Evolutionary conservation across 2,329 filamentous ascomycete genomes (phyloP).

Genomic region (Penicillium psychrosexuale): DNA sequence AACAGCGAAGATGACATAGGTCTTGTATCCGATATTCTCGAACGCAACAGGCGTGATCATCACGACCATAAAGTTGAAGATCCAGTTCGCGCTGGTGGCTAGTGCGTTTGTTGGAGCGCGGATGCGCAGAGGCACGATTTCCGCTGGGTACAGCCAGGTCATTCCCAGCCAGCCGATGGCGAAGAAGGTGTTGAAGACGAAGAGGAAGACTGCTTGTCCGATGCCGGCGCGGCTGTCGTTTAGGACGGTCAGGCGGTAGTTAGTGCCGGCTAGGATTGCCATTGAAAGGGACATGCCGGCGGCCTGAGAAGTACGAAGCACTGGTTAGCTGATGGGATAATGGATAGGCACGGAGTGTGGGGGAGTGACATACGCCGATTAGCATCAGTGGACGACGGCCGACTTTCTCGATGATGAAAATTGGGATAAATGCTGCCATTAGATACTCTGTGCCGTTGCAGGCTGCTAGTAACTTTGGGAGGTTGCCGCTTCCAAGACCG

Average conservation of each 20-base stretch:
- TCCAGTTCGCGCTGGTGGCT: slow-evolving; percentile 56
- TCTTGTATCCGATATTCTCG: slow-evolving; percentile 51
- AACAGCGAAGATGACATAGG: slow-evolving; percentile 48
- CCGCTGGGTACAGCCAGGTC: slow-evolving; percentile 61
- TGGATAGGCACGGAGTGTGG: no score
- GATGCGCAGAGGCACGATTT: slow-evolving; percentile 53
- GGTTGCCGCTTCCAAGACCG: slow-evolving; percentile 16
- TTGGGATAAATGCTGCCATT: slow-evolving; percentile 46
- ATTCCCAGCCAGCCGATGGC: slow-evolving; percentile 61
- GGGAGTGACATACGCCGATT: slow-evolving; percentile 49
- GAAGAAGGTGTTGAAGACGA: slow-evolving; percentile 62
- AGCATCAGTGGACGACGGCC: slow-evolving; percentile 67
- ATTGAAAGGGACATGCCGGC: slow-evolving; percentile 60
- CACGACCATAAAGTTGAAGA: slow-evolving; percentile 61
- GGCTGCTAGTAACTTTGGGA: slow-evolving; percentile 42
- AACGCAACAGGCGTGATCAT: slow-evolving; percentile 63
- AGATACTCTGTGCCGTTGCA: slow-evolving; percentile 52
- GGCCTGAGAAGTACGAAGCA: slow-evolving; percentile 19
- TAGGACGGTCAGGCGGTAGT: slow-evolving; percentile 27
- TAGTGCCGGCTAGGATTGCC: slow-evolving; percentile 51
- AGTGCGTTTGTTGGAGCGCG: slow-evolving; percentile 61
- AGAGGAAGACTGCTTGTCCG: slow-evolving; percentile 53
- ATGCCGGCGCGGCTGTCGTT: slow-evolving; percentile 39
- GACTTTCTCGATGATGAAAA: slow-evolving; percentile 48
- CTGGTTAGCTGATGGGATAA: neutral